Base-by-base conservation (phyloP, 2,329 filamentous ascomycete genomes). In the Penicillium freii region DNA sequence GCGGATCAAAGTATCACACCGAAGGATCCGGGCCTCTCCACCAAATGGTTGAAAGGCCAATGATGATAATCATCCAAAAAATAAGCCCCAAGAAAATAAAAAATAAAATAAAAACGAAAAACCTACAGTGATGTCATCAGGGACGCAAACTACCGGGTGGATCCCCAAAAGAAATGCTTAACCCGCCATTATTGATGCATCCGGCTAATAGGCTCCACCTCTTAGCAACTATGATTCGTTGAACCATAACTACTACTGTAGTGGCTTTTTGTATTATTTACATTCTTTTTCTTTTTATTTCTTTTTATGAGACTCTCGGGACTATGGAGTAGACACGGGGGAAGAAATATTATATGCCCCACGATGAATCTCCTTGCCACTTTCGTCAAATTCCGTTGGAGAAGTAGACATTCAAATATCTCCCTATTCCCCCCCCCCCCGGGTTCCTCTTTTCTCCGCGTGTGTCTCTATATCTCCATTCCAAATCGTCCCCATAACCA, bases 181-280 rank as follows among this genome's bases (percentile, higher is more conserved):
- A 66, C 63, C 57, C 48, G 64, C 52, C 59, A 56, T 68, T 58
- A 66, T 69, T 68, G 69, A 71, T 69, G 70, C 68, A 68, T 70
- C 45, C 69, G 64, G 62, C 54, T 27, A 17, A 38, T 11, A 54
- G 56, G 19, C 59, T 55, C 60, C 61, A 39, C 56, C 65, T 60
- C 58, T 65, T 62, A 44, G 34, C 54, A 57, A 58, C 23, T 49
- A 56, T 61, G 58, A 64, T 63, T 59, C 58, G 60, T 40, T 45
- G 51, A 45, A 59, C 58, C 61, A 50, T 29, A 33, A 9, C 15
- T 13, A 33, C 21, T 53, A 31, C 23, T 15, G 55, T 5, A 19
- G 43, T 25, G 31, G 29, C 8, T n/a, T 17, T 42, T 27, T 10
- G 31, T 46, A 13, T 36, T 47, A 25, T 47, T 47, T 47, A 15